Conservation (phyloP, 2,329 filamentous ascomycete species). For the Phaeosphaeria sp. region DNA sequence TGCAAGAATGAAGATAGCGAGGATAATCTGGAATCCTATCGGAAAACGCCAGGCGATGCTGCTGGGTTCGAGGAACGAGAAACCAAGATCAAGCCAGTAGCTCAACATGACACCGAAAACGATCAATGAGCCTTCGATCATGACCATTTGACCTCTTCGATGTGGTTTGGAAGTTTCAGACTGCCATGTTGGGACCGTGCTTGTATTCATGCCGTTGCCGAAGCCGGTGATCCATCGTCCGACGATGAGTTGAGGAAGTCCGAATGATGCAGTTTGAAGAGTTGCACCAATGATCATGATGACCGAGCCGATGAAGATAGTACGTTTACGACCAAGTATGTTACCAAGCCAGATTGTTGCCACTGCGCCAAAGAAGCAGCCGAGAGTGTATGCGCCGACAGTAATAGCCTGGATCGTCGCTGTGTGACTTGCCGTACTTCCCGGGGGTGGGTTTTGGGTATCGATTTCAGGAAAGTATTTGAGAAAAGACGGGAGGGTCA, state of each 20-base stretch:
- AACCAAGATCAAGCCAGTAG: constrained; percentile 52
- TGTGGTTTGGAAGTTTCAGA: constrained; percentile 56
- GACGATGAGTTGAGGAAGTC: constrained; percentile 55
- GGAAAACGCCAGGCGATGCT: constrained; percentile 56
- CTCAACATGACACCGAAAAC: constrained; percentile 53
- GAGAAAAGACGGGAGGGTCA: constrained; percentile 71
- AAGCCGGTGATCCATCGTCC: constrained; percentile 60
- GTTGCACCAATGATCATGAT: constrained; percentile 67
- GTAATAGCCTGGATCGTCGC: constrained; percentile 54
- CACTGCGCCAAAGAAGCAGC: constrained; percentile 55
- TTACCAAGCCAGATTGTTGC: constrained; percentile 61
- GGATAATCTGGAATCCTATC: constrained; percentile 63
- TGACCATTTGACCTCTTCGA: constrained; percentile 55
- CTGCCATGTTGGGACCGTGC: constrained; percentile 55
- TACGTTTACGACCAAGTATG: constrained; percentile 62
- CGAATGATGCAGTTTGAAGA: constrained; percentile 62
- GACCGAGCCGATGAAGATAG: constrained; percentile 65
- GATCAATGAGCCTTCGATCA: constrained; percentile 56
- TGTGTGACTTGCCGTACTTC: constrained; percentile 40
- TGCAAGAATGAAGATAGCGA: constrained; percentile 63
- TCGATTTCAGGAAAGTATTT: constrained; percentile 51
- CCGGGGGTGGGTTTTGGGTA: constrained; percentile 43
- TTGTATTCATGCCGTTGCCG: constrained; percentile 48
- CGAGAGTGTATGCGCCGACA: constrained; percentile 47
- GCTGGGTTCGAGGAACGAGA: constrained; percentile 58